A percentile compares a stretch with the other conserved stretches of the same genome.
These are phyloP conservation scores for Aspergillus sp. DNA, from an alignment of 2,329 filamentous ascomycete genomes.

Conservation along the genomic window DNA sequence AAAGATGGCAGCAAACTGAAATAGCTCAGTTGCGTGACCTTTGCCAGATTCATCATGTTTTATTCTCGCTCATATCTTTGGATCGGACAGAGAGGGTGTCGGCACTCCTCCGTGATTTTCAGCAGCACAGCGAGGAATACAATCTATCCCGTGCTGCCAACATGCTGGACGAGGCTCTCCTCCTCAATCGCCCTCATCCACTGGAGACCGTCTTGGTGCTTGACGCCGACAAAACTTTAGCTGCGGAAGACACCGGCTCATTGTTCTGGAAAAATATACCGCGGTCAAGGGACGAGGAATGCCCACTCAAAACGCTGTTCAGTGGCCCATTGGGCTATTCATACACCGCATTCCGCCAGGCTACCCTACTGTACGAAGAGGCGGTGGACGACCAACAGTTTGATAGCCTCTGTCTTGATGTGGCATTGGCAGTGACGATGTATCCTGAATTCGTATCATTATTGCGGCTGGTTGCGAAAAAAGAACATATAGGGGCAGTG, in stretches of 20 bases:
- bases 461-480: constrained; percentile 25
- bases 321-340: constrained; percentile 43
- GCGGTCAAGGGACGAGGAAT: constrained; percentile 4
- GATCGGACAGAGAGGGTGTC: not conserved
- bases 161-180: constrained; percentile 30
- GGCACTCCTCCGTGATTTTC: constrained; percentile 28
- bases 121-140: constrained; percentile 28
- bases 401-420: constrained; percentile 39
- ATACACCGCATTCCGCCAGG: constrained; percentile 51
- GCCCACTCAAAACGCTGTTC: constrained; percentile 43
- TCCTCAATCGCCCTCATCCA: not conserved
- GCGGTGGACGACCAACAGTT: constrained; percentile 31
- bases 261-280: constrained; percentile 9
- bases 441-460: constrained; percentile 45
- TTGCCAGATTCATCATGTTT: constrained; percentile 42
- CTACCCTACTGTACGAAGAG: constrained; percentile 48
- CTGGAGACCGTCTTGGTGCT: constrained; percentile 47
- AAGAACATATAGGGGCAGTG: constrained; percentile 39
- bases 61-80: constrained; percentile 32
- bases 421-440: constrained; percentile 39
- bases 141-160: constrained; percentile 31
- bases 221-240: constrained; percentile 54
- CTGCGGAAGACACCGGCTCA: constrained; percentile 23
- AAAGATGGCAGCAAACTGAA: constrained; percentile 46
- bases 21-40: constrained; percentile 35